Evolutionary conservation across 441 rosid species (phyloP), one percentile per base, ranked within the genome.

Genomic region (Aleurites moluccanus): DNA sequence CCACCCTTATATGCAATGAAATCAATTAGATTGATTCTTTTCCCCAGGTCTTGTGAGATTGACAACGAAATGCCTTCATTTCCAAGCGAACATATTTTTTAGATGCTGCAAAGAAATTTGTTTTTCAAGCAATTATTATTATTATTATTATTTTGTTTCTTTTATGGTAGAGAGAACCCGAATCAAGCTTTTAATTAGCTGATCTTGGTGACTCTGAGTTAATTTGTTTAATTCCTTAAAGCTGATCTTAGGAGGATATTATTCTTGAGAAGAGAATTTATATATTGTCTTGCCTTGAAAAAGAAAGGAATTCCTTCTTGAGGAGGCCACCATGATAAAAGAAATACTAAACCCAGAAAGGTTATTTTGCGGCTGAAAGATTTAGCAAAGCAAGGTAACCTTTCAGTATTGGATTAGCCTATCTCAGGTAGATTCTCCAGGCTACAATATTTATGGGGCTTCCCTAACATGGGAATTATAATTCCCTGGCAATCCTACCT

Each of bases 221-320:
- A 25, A 35, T 35, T 63, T 59, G 16, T 59, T 63, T 33, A 33
- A 57, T 57, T 57, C 33, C 33, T 59, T 25, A 15, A 52, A 11
- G 2, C 3, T n/a, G 33, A 44, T 44, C 2, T 44, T 28, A 1
- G 7, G 40, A 6, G 6, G 40, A 38, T 38, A 18, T 52, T 30
- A 23, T 57, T 40, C 45, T 69, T 16, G n/a, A 4, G 35, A 3
- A 23, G 6, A 9, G 33, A 10, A 25, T 13, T 4, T 55, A 56
- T 10, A 56, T 21, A 10, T 56, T n/a, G 13, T 10, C 14, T 59
- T 28, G 64, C 7, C 64, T 28, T 14, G 4, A 4, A 10, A 62
- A 89, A 88, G 91, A 63, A 89, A 89, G 86, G 96, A 80, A 91
- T 93, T 82, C 81, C 90, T 88, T 88, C 80, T 76, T 79, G 75